Conservation (phyloP, 2,329 filamentous ascomycete genomes). For the Zelopaecilomyces penicillatus region DNA sequence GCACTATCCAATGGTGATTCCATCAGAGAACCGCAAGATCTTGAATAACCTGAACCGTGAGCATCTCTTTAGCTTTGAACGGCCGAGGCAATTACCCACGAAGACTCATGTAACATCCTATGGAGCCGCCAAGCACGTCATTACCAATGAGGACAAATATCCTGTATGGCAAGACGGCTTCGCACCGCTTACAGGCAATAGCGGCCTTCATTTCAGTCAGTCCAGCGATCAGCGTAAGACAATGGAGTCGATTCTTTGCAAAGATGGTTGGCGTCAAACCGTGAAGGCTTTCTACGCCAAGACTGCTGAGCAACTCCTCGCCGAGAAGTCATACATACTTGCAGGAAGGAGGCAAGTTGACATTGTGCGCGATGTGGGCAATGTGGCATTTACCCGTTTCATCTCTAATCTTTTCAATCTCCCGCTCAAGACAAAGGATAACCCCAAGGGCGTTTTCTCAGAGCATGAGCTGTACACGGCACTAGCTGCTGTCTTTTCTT, state of each 20-base stretch:
- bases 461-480: conserved; percentile 52
- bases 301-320: conserved; percentile 52
- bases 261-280: conserved; percentile 51
- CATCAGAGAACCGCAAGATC: conserved; percentile 63
- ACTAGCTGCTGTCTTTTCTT: conserved; percentile 56
- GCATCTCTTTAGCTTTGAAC: conserved; percentile 60
- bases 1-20: conserved; percentile 66
- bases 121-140: conserved; percentile 50
- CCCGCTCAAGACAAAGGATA: conserved; percentile 54
- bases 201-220: conserved; percentile 4
- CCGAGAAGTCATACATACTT: conserved; percentile 57
- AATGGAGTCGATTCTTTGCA: conserved; percentile 51
- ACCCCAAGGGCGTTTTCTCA: conserved; percentile 49
- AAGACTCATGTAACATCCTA: conserved; percentile 53
- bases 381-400: conserved; percentile 57
- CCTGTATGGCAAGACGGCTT: conserved; percentile 57
- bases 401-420: conserved; percentile 55
- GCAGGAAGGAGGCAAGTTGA: conserved; percentile 53
- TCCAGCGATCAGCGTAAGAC: conserved; percentile 37
- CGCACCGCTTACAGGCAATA: conserved; percentile 35
- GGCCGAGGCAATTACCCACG: conserved; percentile 43
- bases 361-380: conserved; percentile 61
- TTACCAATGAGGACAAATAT: conserved; percentile 54
- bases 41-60: conserved; percentile 58
- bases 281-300: conserved; percentile 60